Evolutionary conservation across 1,284 basidiomycete genomes (phyloP).

Genomic region (Laetiporus sulphureus): DNA sequence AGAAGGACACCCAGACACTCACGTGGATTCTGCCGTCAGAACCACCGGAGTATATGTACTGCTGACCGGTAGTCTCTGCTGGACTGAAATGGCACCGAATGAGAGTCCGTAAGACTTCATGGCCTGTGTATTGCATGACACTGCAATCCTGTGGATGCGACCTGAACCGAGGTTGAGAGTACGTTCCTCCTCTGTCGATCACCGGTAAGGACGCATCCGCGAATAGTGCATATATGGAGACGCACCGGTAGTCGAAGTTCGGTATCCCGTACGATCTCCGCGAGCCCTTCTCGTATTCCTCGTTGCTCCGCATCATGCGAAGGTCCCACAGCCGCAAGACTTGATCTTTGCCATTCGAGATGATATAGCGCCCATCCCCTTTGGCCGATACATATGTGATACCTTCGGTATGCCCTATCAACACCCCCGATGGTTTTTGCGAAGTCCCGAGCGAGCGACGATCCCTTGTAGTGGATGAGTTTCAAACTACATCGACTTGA

Average conservation of each 20-base stretch:
- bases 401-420: constrained; percentile 94
- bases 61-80: constrained; percentile 82
- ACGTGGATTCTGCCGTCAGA: constrained; percentile 81
- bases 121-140: constrained; percentile 94
- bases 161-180: constrained; percentile 54
- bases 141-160: constrained; percentile 85
- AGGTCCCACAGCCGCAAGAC: constrained; percentile 91
- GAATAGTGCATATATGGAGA: too few species aligned
- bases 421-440: constrained; percentile 82
- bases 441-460: constrained; percentile 80
- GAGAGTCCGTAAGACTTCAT: constrained; percentile 87
- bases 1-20: constrained; percentile 20
- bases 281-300: constrained; percentile 56
- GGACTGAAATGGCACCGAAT: constrained; percentile 97
- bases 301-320: constrained; percentile 80
- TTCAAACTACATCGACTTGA: background rate
- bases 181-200: constrained; percentile 49
- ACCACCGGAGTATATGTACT: constrained; percentile 92
- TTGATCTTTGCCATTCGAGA: constrained; percentile 98
- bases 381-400: constrained; percentile 86
- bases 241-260: constrained; percentile 78
- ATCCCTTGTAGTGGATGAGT: constrained; percentile 81
- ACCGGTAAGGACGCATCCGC: too few species aligned
- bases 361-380: constrained; percentile 91
- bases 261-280: constrained; percentile 51